phyloP scores from a whole-genome alignment of 2,329 filamentous ascomycete species.

The Daldinia eschscholtzii region DNA sequence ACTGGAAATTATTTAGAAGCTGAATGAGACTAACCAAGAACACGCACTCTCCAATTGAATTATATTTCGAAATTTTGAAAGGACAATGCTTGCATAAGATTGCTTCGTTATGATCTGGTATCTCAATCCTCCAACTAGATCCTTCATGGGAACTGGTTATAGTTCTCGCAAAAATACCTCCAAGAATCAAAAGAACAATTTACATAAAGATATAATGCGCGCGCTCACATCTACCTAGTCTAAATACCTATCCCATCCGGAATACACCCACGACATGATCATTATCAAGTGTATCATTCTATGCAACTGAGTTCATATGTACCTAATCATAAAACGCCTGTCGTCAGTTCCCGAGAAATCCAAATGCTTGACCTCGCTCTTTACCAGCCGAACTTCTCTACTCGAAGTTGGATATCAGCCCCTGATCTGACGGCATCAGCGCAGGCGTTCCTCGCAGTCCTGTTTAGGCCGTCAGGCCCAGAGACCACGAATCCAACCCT shows the following conservation, averaged over 20 bases:
- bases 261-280: neutral
- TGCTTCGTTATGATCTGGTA: neutral
- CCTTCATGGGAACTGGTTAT: neutral
- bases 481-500: constrained; percentile 61
- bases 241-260: constrained; percentile 1
- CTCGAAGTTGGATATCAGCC: constrained; percentile 63
- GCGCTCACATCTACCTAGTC: neutral
- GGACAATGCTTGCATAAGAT: neutral
- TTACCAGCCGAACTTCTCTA: constrained; percentile 79
- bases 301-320: neutral
- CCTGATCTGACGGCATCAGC: constrained; percentile 63
- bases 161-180: neutral
- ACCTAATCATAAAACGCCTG: constrained; percentile 17
- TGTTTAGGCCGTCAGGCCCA: constrained; percentile 72
- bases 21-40: neutral
- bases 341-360: neutral
- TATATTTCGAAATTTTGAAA: neutral
- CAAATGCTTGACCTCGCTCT: constrained; percentile 7
- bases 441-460: constrained; percentile 70
- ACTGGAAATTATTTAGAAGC: too few species aligned
- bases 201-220: neutral
- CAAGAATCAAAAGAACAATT: neutral
- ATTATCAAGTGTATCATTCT: constrained; percentile 5
- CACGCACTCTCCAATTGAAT: neutral
- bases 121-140: neutral